A percentile compares a stretch with the other conserved stretches of the same genome.
phyloP scores from a whole-genome alignment of 179 eudicot genomes.

The Sideroxylon spinosum region DNA sequence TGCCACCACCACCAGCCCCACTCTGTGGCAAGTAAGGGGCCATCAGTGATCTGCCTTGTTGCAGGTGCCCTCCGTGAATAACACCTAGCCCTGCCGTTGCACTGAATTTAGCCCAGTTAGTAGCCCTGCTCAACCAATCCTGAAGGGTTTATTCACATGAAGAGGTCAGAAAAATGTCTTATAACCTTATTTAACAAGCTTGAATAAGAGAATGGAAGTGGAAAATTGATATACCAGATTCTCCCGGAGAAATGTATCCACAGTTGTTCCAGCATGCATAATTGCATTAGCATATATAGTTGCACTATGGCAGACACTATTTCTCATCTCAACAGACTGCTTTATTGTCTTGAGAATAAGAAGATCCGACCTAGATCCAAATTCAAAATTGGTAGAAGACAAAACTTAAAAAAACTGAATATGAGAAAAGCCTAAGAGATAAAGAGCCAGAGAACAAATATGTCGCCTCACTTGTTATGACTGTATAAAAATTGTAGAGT shows the following conservation, averaged over 20 bases:
- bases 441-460: not conserved
- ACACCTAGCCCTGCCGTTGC: slow-evolving; percentile 97
- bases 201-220: not conserved
- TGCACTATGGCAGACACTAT: slow-evolving; percentile 99
- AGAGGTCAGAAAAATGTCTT: not conserved
- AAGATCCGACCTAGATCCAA: slow-evolving; percentile 72
- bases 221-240: slow-evolving; percentile 55
- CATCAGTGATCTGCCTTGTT: slow-evolving; percentile 90
- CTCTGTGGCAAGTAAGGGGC: slow-evolving; percentile 95
- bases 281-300: slow-evolving; percentile 96
- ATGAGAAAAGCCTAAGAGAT: not conserved
- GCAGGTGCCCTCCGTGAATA: slow-evolving; percentile 84
- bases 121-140: slow-evolving; percentile 97
- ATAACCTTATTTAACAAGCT: not conserved
- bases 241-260: slow-evolving; percentile 91
- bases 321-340: slow-evolving; percentile 97
- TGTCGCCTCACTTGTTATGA: slow-evolving; percentile 72
- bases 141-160: slow-evolving; percentile 21
- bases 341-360: slow-evolving; percentile 94
- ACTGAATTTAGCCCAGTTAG: slow-evolving; percentile 94
- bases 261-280: slow-evolving; percentile 99
- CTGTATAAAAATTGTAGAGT: slow-evolving; percentile 84
- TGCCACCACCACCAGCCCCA: slow-evolving; percentile 90
- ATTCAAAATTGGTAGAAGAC: slow-evolving; percentile 11
- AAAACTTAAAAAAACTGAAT: not conserved